These are phyloP conservation scores for Verticillium nubilum DNA, from an alignment of 2,329 filamentous ascomycete genomes.

Conservation along the genomic window DNA sequence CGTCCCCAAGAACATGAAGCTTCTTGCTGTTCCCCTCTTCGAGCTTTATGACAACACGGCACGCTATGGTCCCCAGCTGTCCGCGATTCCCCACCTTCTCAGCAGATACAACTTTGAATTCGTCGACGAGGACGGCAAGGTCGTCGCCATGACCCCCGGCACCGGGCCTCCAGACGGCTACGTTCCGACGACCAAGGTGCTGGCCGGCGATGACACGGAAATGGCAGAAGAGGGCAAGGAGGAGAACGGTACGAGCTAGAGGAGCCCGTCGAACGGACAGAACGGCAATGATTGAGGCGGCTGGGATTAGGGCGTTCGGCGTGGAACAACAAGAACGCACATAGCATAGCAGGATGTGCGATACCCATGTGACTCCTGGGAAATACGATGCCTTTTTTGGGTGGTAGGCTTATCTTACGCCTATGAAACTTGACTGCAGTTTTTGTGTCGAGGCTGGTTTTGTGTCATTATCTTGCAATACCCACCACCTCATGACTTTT, in stretches of 20 bases:
- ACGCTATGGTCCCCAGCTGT: constrained; percentile 90
- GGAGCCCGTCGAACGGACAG: not conserved
- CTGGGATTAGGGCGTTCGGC: constrained; percentile 13
- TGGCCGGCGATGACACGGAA: constrained; percentile 58
- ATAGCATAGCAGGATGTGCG: not conserved
- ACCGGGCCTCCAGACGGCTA: constrained; percentile 52
- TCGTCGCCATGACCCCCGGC: constrained; percentile 80
- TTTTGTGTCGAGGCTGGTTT: not conserved
- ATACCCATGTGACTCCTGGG: not conserved
- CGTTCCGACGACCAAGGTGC: constrained; percentile 58
- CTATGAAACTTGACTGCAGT: not conserved
- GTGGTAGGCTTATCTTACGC: not conserved
- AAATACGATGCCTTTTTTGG: not conserved
- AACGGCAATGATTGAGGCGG: not conserved
- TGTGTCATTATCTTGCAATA: not conserved
- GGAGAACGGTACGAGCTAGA: constrained; percentile 28
- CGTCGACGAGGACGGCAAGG: constrained; percentile 85
- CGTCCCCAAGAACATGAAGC: constrained; percentile 99
- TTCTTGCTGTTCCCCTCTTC: constrained; percentile 92
- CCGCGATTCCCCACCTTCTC: constrained; percentile 90
- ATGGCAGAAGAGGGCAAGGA: constrained; percentile 46
- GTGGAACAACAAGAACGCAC: constrained; percentile 8
- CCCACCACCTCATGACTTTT: constrained; percentile 46
- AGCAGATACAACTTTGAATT: constrained; percentile 98
- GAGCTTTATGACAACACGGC: constrained; percentile 97